Evolutionary conservation across 345 rosid species (phyloP).

Genomic region (Moricandia moricandioides): DNA sequence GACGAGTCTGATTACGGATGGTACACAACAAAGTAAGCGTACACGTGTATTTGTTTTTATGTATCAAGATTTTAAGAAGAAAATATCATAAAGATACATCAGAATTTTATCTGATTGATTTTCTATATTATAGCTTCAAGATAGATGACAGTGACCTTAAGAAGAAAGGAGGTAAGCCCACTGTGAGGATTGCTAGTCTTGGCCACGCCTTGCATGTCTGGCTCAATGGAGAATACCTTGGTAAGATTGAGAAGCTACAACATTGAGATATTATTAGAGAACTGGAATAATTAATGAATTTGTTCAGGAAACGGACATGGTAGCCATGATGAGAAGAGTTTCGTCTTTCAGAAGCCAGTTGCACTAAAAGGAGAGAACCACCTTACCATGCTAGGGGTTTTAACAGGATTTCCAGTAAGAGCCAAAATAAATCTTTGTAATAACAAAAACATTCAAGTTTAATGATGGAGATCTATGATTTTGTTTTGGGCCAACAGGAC

Average conservation of each 20-base stretch:
- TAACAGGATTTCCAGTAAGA: slow-evolving; percentile 74
- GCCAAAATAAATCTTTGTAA: neutral
- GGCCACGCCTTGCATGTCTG: slow-evolving; percentile 79
- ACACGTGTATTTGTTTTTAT: neutral
- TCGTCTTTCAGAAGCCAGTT: slow-evolving; percentile 55
- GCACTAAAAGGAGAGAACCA: slow-evolving; percentile 53
- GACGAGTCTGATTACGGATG: slow-evolving; percentile 76
- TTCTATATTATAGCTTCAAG: slow-evolving; percentile 46
- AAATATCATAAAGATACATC: neutral
- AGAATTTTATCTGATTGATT: neutral
- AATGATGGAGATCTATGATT: neutral
- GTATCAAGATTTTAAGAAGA: neutral
- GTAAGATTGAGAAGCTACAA: slow-evolving; percentile 36
- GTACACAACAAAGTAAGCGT: slow-evolving; percentile 56
- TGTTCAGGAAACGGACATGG: slow-evolving; percentile 69
- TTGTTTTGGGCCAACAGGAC: slow-evolving; percentile 49
- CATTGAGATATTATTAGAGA: neutral
- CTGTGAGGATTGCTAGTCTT: slow-evolving; percentile 68
- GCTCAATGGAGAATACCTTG: slow-evolving; percentile 69
- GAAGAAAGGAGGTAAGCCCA: slow-evolving; percentile 40
- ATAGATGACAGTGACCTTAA: slow-evolving; percentile 46
- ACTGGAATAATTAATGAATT: neutral
- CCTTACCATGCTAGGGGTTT: slow-evolving; percentile 49
- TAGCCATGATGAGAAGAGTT: slow-evolving; percentile 76
- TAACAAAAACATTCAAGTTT: neutral